Base-by-base conservation (phyloP, 2,329 filamentous ascomycete species). In the Arthrobotrys sphaeroides region DNA sequence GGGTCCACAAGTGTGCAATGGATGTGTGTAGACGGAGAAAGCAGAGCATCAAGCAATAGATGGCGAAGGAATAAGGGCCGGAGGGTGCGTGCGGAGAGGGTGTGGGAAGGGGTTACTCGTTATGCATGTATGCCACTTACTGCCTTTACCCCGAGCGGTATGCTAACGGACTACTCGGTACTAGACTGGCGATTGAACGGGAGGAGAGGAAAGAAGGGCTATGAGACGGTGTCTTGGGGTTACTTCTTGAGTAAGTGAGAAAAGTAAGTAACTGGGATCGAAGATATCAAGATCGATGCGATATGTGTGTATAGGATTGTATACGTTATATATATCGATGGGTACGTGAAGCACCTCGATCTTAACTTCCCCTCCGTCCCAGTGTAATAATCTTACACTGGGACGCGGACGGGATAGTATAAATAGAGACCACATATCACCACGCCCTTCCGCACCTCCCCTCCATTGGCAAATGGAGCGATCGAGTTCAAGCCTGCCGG, bases 371-470 rank as follows among this genome's bases (percentile, higher is more conserved):
- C 13, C 7, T 38, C 10, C 40, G 10, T 43, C 40, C 40, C 40
- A 43, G 40, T 20, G 40, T 43, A 43, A 43, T 5, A 5, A 33
- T 33, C 40, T 18, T 43, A 43, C 49, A 55, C 49, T 28, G 49
- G 49, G 31, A 55, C 31, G 49, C 49, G 49, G 49, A 38, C 28
- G 49, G 38, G 59, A 53, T 28, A 61, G 60, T 73, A 73, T 68
- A 68, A 66, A 74, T 74, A 74, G 61, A 55, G 45, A 75, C 49
- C 45, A 69, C 55, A 75, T 65, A 59, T 65, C 28, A 59, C 22
- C 20, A 33, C 47, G 22, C 38, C 13, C 53, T 42, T 47, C 18
- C 24, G 7, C 22, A 38, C 57, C 26, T 53, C 55, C 38, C 22
- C 69, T 55, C 60, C 62, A 74, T 62, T 62, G 43, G 45, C 61